Conservation (phyloP, 73 alveolate genomes). For the Tetrahymena borealis region DNA sequence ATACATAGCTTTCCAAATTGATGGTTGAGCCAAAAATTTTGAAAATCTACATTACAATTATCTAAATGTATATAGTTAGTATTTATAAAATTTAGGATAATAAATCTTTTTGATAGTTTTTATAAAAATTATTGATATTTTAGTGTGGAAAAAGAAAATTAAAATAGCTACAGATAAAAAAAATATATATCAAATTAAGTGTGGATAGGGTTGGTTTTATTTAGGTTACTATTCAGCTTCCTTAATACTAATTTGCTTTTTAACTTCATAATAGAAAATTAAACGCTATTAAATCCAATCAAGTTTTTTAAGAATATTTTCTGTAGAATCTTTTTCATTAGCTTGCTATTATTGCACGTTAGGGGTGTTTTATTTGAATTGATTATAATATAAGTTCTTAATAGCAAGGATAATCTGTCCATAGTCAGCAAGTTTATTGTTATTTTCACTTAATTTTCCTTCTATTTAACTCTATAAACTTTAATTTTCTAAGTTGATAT, state of each 20-base stretch:
- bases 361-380: neutral
- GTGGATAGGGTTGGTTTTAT: neutral
- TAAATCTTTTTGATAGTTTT: too few relatives aligned
- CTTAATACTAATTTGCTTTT: neutral
- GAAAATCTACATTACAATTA: too few relatives aligned
- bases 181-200: neutral
- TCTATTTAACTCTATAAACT: neutral
- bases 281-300: neutral
- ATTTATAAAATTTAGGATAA: too few relatives aligned
- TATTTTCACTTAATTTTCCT: neutral
- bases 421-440: neutral
- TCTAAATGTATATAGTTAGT: too few relatives aligned
- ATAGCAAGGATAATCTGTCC: neutral
- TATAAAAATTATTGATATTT: too few relatives aligned
- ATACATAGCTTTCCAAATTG: neutral
- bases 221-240: neutral
- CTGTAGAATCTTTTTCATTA: neutral
- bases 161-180: too few relatives aligned
- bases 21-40: neutral
- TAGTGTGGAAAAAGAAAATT: too few relatives aligned
- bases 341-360: neutral
- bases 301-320: neutral
- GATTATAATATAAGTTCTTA: neutral
- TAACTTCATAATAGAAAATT: neutral
- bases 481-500: neutral